Evolutionary conservation across 495 filamentous ascomycete species (phyloP), one percentile per base, ranked within the genome.

Genomic region (Penicillium mononematosum): DNA sequence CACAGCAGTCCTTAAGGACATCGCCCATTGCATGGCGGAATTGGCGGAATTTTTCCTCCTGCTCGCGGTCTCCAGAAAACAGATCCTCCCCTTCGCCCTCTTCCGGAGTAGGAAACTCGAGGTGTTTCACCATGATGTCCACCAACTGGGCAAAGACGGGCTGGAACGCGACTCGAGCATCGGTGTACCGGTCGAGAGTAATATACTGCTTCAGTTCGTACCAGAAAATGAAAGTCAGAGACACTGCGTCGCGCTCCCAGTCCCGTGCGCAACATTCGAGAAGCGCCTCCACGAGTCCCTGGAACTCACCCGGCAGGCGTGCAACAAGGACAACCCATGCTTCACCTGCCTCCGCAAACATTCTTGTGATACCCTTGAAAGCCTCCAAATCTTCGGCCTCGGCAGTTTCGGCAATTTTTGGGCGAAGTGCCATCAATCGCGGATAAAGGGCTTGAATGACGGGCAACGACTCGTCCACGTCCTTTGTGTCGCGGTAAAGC

Each of bases 181-280:
- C 81, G n/a, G 85, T 87, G 66, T 96, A 98, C 56, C 85, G 87
- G 7, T 96, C 92, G 34, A 98, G 72, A 7, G 90, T 89, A 32
- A 98, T 78, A 66, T 96, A 96, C 74, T 96, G 91, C 77, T 99
- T 99, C 52, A 99, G 76, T 70, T 99, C 94, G 70, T 95, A 98
- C 94, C 94, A 99, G 76, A 98, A 98, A 50, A 85, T 83, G 71
- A 98, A 98, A 1, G 94, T 99, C 56, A 92, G 83, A 27, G 89
- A 86, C 50, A 98, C 88, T 9, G 90, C 91, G 50, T 98, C 94
- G 53, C 88, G 80, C 49, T 97, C 92, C 68, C 85, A 84, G 69
- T 99, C 94, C 59, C 85, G 79, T 22, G 88, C 87, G 58, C 88
- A 90, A 69, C 92, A 96, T 72, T 99, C 93, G 27, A 97, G 81